Base-by-base conservation (phyloP, 768 basidiomycete genomes). In the Rhizopogon rudus region DNA sequence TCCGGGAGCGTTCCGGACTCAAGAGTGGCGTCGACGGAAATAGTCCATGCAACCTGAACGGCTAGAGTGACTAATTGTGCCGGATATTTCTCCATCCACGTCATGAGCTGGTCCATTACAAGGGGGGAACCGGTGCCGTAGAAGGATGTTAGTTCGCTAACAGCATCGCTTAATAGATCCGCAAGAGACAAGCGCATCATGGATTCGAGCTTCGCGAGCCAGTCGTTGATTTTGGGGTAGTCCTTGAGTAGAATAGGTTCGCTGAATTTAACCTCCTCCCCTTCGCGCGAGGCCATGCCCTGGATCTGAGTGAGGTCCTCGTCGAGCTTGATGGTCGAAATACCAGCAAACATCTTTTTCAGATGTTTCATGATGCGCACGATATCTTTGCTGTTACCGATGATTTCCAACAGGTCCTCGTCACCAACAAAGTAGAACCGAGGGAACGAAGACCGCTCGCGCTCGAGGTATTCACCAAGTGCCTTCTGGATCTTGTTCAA, bases 311-410 rank as follows among this genome's bases (percentile, higher is more conserved):
- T 87, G 58, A 90, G 68, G 45, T 94, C 93, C 16, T 93, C 91
- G 66, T 97, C 92, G 28, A 98, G 79, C 62, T 76, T 80, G 61
- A 98, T 79, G 0, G 93, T 94, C 1, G 93, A 88, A 40, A 99
- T 88, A 28, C 97, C 97, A 20, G 97, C 97, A 72, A 99, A 99
- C 97, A 99, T 99, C 81, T 99, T 99, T 78, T 98, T 98, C 57
- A 99, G 79, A 74, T 98, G 97, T 64, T 99, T 99, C 92, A 97
- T 93, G 71, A 98, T 91, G 40, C 97, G 89, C 43, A 93, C 73
- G 62, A 98, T 97, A 66, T 98, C 95, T 71, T 98, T 99, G 81
- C 93, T 97, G 76, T 99, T 99, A 60, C 97, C 97, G 60, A 99
- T 98, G 63, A 99, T 99, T 71, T 99, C 97, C 59, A 99, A 80